phyloP scores from a whole-genome alignment of 2,329 filamentous ascomycete species.

The Cercospora berteroae region DNA sequence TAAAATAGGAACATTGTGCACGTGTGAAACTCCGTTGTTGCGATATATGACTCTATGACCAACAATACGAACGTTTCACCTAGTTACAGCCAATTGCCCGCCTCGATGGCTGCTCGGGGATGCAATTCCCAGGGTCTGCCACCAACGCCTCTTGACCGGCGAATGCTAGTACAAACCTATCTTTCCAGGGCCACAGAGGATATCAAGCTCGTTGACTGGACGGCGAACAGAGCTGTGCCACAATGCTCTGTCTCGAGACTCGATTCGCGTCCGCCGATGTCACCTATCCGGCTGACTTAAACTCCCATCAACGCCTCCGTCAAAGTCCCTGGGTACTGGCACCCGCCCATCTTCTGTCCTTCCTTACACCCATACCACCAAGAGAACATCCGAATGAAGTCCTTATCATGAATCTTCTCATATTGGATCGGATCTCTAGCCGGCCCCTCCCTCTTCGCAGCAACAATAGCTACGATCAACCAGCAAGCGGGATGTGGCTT shows the following conservation, averaged over 20 bases:
- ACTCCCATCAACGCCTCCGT: background rate
- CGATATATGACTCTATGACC: background rate
- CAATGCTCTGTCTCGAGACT: background rate
- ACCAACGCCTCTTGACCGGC: no score
- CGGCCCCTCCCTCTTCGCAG: background rate
- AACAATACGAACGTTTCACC: background rate
- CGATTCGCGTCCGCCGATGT: no score
- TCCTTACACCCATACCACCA: background rate
- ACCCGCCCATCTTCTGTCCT: background rate
- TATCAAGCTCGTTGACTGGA: no score
- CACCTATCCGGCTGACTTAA: no score
- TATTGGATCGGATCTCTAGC: background rate
- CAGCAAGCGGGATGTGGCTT: background rate
- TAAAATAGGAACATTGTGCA: background rate
- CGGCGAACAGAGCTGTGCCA: background rate
- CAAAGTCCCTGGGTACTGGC: background rate
- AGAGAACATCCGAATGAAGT: background rate
- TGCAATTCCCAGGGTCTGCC: no score
- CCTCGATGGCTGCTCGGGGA: no score
- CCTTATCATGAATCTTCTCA: background rate
- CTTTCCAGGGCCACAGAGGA: no score
- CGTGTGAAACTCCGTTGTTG: background rate
- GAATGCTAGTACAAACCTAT: no score
- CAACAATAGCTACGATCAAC: background rate
- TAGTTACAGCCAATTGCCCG: background rate